Percentiles rank a stretch among this genome's conserved stretches.
These are phyloP conservation scores for Trichocladium antarcticum DNA, from an alignment of 495 filamentous ascomycete species.

Conservation along the genomic window DNA sequence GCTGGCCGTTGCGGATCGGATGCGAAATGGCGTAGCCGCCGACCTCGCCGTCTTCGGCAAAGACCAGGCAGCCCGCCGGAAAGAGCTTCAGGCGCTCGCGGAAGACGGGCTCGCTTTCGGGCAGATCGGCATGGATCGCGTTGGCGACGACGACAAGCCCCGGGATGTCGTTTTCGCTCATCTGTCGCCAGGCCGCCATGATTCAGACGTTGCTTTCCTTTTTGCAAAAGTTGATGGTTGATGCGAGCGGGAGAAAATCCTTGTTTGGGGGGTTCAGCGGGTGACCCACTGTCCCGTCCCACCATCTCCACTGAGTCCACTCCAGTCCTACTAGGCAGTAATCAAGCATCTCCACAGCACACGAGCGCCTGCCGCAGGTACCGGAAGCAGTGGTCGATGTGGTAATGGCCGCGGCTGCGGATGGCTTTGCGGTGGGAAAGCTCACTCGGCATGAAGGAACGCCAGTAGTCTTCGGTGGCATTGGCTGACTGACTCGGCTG, in stretches of 20 bases:
- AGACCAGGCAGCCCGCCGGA: conserved; percentile 24
- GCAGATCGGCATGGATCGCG: conserved; percentile 20
- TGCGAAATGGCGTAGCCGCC: conserved; percentile 30
- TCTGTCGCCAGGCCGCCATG: conserved; percentile 17
- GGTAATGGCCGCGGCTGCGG: neutral
- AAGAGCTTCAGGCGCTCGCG: conserved; percentile 26
- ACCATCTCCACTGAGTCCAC: too few relatives aligned
- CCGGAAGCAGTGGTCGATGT: conserved; percentile 10
- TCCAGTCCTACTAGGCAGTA: too few relatives aligned
- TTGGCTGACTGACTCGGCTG: conserved; percentile 2
- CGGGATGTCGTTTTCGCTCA: conserved; percentile 15
- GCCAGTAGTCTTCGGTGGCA: conserved; percentile 3
- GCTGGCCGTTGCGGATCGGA: conserved; percentile 24
- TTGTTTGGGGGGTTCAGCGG: too few relatives aligned
- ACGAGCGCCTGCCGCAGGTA: conserved; percentile 1
- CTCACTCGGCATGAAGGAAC: conserved; percentile 3
- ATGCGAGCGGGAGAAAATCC: too few relatives aligned
- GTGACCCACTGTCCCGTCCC: too few relatives aligned
- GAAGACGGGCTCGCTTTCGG: conserved; percentile 22
- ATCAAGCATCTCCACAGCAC: conserved; percentile 9
- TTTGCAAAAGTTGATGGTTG: too few relatives aligned
- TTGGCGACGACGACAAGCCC: conserved; percentile 18
- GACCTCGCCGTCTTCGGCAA: conserved; percentile 14
- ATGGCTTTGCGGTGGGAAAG: neutral
- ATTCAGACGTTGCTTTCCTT: too few relatives aligned